Conservation (phyloP, 805 yeast species). For the Kluyveromyces wickerhamii region DNA sequence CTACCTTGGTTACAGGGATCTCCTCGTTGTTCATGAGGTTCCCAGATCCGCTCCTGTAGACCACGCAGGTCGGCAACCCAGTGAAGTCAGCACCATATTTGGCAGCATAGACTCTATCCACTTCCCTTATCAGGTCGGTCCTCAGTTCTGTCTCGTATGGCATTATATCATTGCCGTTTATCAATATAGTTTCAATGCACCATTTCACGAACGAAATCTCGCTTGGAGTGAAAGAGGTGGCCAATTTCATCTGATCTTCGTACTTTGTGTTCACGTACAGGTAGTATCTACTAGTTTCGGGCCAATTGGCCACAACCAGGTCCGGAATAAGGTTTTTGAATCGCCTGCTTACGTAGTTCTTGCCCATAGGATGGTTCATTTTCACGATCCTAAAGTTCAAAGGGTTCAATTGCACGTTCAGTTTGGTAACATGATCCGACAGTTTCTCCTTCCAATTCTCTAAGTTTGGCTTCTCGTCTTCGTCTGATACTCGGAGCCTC, state of each 20-base stretch:
- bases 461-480: constrained; percentile 7
- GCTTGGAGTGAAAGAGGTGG: constrained; percentile 19
- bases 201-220: constrained; percentile 26
- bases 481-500: constrained; percentile 1
- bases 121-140: constrained; percentile 9
- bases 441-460: constrained; percentile 9
- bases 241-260: constrained; percentile 21
- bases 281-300: constrained; percentile 17
- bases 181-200: constrained; percentile 16
- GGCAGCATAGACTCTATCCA: constrained; percentile 11
- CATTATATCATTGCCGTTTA: not conserved
- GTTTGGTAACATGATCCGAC: constrained; percentile 11
- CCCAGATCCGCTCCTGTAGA: constrained; percentile 18
- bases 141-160: not conserved
- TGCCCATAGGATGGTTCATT: constrained; percentile 20
- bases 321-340: not conserved
- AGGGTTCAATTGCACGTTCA: constrained; percentile 19
- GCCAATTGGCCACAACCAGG: constrained; percentile 6
- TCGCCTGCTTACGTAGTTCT: constrained; percentile 9
- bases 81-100: constrained; percentile 5
- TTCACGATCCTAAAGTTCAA: constrained; percentile 18
- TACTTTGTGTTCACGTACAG: constrained; percentile 21
- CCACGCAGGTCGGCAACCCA: constrained; percentile 5
- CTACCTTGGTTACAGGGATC: constrained; percentile 17
- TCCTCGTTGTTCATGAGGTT: constrained; percentile 13